Conservation (phyloP, 768 basidiomycete genomes). For the Pulveroboletus sp. region DNA sequence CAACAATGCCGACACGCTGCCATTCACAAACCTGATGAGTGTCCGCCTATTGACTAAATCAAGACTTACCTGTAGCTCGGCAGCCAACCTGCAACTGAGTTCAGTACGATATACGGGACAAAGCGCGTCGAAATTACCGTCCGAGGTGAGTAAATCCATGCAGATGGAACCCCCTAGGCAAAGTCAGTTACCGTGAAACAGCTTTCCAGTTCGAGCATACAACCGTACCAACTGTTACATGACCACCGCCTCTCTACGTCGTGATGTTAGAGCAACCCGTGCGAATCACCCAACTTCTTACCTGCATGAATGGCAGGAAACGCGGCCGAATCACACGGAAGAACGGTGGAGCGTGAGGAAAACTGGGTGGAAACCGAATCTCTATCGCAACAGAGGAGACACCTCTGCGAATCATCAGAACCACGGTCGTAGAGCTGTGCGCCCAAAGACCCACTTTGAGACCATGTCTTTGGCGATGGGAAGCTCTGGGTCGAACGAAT, state of each 20-base stretch:
- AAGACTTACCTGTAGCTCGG: conserved; percentile 55
- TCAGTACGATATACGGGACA: background rate
- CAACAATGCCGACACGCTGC: conserved; percentile 41
- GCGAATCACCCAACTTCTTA: conserved; percentile 1
- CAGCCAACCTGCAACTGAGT: conserved; percentile 40
- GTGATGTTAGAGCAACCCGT: background rate
- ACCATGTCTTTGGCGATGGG: conserved; percentile 62
- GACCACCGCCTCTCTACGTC: conserved; percentile 57
- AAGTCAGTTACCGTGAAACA: background rate
- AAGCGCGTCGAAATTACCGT: conserved; percentile 33
- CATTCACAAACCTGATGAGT: background rate
- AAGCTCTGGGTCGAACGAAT: conserved; percentile 59
- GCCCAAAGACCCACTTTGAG: conserved; percentile 34
- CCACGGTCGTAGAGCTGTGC: background rate
- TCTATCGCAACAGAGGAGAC: conserved; percentile 69
- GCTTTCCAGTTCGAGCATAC: no score
- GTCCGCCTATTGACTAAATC: no score
- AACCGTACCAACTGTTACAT: conserved; percentile 55
- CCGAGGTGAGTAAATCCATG: conserved; percentile 66
- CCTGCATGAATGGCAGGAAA: conserved; percentile 62
- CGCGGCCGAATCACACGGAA: conserved; percentile 73
- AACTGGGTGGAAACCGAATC: conserved; percentile 62
- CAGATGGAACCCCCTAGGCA: conserved; percentile 63
- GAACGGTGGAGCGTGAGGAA: conserved; percentile 69
- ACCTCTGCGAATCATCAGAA: conserved; percentile 32